Base-by-base conservation (phyloP, 2,329 filamentous ascomycete species). In the Aspergillus spinulosporus region DNA sequence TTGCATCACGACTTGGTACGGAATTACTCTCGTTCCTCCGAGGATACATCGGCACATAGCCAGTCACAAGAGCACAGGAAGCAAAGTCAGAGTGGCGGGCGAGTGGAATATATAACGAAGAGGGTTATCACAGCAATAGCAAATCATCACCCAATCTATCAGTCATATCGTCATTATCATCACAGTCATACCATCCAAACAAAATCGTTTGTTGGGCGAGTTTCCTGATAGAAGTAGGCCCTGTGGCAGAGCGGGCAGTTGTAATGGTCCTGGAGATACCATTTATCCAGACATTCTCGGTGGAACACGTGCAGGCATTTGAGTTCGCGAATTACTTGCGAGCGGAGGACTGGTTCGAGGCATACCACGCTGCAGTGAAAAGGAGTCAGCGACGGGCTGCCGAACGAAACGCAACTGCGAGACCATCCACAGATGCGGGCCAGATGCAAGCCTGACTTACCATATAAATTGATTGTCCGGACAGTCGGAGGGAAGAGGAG, bases 301-400 rank as follows among this genome's bases (percentile, higher is more conserved):
- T 75, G 72, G 52, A 75, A 75, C 14, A 75, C 71, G 52, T 75
- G 72, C 56, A 72, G 60, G 49, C 72, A 75, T 52, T 68, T 70
- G 50, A 75, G 58, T 52, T 75, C 71, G 28, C 70, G 68, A 48
- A 75, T 74, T 32, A 73, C 67, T 31, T 75, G 68, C 3, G 61
- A 62, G 34, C 64, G 70, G 9, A 66, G 62, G 34, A 75, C 72
- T 29, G 69, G 66, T 5, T 75, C 72, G 14, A 75, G 63, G 49
- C 72, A 75, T 36, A 75, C 66, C 3, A 67, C 72, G 56, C 72
- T 75, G 54, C 11, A 26, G 21, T 21, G 21, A 21, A 21, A 21
- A 21, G 21, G 21, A 21, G 21, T 21, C 21, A 21, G 21, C 21
- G 21, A 21, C 21, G 21, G 21, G 21, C 21, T 21, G 21, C 21